Base-by-base conservation (phyloP, 2,329 filamentous ascomycete genomes). In the Claviceps humidiphila region DNA sequence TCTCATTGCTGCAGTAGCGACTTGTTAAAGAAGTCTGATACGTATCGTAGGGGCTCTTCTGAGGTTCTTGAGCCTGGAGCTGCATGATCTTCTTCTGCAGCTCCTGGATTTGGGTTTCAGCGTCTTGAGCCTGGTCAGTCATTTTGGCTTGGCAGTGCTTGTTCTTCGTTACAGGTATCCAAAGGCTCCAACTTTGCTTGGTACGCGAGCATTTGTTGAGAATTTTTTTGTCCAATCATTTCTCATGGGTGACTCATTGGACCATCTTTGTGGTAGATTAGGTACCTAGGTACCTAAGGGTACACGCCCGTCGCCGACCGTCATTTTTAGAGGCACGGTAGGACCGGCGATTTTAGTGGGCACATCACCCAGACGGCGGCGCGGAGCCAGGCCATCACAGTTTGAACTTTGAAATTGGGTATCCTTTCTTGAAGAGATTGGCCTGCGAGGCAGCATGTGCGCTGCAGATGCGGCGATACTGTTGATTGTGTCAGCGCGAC, bases 1-100 rank as follows among this genome's bases (percentile, higher is more conserved):
- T 14, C 22, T 86, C 85, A 57, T 68, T 65, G 60, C 78, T 85
- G 69, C 82, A 82, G 73, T 93, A 93, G 60, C 88, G 80, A 59
- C 75, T 76, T 58, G 78, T 82, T 59, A 89, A 72, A 38, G 84
- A 79, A 44, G 85, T 88, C 70, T 84, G 76, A 65, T 84, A 68
- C 20, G 54, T 58, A 51, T 67, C 66, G 57, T 58, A 64, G 17
- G 59, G 58, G 45, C 49, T 52, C 34, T 51, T 55, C 37, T 52
- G 46, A 22, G 49, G 48, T 17, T 38, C 48, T 39, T 51, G 51
- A 16, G 51, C 17, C 51, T 55, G 53, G 53, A 53, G 53, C 53
- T 53, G 45, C 51, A 50, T 16, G 47, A 53, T 53, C 38, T 53
- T 47, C 26, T 51, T 34, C 42, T 55, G 53, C 51, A 55, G 53